phyloP scores from a whole-genome alignment of 371 early-diverging fungal genomes.

The Sporodiniella umbellata region DNA sequence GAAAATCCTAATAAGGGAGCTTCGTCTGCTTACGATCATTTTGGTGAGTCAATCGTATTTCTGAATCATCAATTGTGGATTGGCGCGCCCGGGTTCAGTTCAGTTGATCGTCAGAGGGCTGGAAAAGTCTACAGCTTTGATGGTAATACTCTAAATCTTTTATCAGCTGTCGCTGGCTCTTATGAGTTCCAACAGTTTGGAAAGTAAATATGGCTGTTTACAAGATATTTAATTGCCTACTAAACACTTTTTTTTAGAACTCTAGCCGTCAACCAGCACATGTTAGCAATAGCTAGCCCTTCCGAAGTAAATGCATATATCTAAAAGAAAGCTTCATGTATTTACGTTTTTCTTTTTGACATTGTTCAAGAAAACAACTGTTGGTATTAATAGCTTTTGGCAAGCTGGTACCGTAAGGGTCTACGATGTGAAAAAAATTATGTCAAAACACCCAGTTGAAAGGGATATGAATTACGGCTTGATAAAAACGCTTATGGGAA shows the following conservation, averaged over 20 bases:
- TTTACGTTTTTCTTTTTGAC: too few species aligned
- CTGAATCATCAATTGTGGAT: slow-evolving; percentile 16
- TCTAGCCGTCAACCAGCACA: slow-evolving; percentile 4
- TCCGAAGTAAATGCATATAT: slow-evolving; percentile 24
- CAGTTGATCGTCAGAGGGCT: slow-evolving; percentile 11
- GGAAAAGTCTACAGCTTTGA: slow-evolving; percentile 44
- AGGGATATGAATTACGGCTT: slow-evolving; percentile 14
- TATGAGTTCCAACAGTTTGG: slow-evolving; percentile 48
- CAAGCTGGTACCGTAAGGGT: slow-evolving; percentile 43
- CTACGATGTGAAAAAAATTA: slow-evolving; percentile 18
- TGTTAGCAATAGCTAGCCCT: slow-evolving; percentile 31
- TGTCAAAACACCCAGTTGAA: background rate
- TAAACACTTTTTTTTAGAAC: too few species aligned
- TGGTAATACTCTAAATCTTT: slow-evolving; percentile 1
- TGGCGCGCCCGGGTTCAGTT: slow-evolving; percentile 34
- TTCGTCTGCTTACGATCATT: slow-evolving; percentile 26
- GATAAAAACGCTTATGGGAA: slow-evolving; percentile 20
- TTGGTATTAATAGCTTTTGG: slow-evolving; percentile 28
- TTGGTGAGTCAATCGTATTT: slow-evolving; percentile 25
- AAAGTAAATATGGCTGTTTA: slow-evolving; percentile 27
- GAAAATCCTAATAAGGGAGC: slow-evolving; percentile 14
- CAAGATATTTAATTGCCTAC: too few species aligned
- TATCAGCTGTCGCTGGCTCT: slow-evolving; percentile 35
- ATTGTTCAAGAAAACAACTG: slow-evolving; percentile 10
- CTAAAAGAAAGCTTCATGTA: background rate